Percentiles rank a stretch among this genome's conserved stretches.
These are phyloP conservation scores for Nothopassalora personata DNA, from an alignment of 2,329 filamentous ascomycete species.

Conservation along the genomic window DNA sequence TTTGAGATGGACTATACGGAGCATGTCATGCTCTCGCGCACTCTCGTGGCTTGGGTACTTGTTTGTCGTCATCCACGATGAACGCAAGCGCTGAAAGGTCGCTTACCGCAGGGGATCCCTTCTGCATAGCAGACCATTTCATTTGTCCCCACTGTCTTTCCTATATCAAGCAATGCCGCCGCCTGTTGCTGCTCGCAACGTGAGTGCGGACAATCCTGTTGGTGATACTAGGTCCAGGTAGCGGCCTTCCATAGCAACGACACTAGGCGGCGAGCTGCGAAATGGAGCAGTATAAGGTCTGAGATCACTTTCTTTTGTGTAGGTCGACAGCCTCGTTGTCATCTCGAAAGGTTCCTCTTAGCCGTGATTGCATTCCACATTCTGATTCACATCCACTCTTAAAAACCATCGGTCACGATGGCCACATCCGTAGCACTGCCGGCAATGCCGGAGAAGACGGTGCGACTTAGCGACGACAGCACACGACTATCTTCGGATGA, in stretches of 20 bases:
- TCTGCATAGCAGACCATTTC: not conserved
- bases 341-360: not conserved
- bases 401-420: not conserved
- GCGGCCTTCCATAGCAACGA: not conserved
- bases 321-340: not conserved
- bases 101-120: not conserved
- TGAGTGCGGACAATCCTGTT: not conserved
- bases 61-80: not conserved
- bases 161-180: not conserved
- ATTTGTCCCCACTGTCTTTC: not conserved
- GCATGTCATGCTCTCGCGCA: no score
- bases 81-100: not conserved
- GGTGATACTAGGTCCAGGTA: not conserved
- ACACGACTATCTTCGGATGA: not conserved
- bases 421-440: not conserved
- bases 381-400: not conserved
- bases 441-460: constrained; percentile 1
- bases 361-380: not conserved
- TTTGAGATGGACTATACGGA: no score
- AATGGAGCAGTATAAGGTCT: not conserved
- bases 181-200: not conserved
- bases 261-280: not conserved
- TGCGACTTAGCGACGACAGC: constrained; percentile 2
- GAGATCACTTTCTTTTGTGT: not conserved
- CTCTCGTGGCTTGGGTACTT: not conserved